Evolutionary conservation across 164 flowering plant genomes (phyloP), one percentile per base, ranked within the genome.

Genomic region (Taxillus chinensis): DNA sequence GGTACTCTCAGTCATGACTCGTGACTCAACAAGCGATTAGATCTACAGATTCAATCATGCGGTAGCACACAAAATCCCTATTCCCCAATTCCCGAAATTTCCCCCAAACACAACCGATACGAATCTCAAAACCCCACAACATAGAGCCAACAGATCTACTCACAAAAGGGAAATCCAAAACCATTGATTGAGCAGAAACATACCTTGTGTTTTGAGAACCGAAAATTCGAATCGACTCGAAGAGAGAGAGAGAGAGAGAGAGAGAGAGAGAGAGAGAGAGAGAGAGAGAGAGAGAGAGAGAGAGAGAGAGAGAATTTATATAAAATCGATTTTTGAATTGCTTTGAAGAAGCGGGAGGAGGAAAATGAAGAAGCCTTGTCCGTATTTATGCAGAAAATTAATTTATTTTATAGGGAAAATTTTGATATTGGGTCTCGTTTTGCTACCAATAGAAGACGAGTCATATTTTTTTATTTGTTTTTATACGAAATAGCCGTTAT

Each of bases 311-410:
- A 14, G 56, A n/a, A 55, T 55, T 55, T 55, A 49, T 62, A 49
- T 49, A 38, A 5, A 60, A 42, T 3, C 57, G 3, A 53, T 55
- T 57, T 74, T 77, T 75, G 77, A 74, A 77, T 12, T 71, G 70
- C 55, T 39, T 16, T 7, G 69, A 67, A 68, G 79, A 73, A 74
- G 78, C 75, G 78, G 74, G 77, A 75, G 68, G 57, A 14, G 4
- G 55, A 7, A 46, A 39, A 27, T 27, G 27, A 27, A 27, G 27
- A 27, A 27, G 27, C 27, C 27, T 27, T 0, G 27, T 27, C 27
- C 27, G 0, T 27, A 27, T 27, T 27, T 27, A 27, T 27, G 27
- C 27, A 27, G 27, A 27, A 27, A 27, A 27, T 27, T 27, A 27
- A 27, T 27, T 27, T 27, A 27, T 27, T 27, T 27, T 27, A 27